Conservation (phyloP, 805 yeast genomes). For the Metschnikowia henanensis region DNA sequence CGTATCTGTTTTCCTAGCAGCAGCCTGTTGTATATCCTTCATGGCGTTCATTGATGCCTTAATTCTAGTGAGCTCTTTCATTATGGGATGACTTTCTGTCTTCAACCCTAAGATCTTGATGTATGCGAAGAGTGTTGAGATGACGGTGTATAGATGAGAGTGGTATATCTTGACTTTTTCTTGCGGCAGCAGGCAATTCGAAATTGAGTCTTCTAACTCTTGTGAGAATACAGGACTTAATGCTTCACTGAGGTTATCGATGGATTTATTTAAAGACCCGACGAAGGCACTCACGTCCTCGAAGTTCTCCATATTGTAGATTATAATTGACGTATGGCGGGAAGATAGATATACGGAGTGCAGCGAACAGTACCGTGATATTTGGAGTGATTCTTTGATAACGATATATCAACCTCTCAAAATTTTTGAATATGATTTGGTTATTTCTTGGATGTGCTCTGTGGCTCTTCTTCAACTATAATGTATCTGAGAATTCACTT, state of each 20-base stretch:
- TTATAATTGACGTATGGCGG: not conserved
- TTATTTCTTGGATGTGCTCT: too few species aligned
- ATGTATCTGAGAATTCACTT: too few species aligned
- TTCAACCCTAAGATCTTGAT: constrained; percentile 59
- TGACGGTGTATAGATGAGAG: constrained; percentile 49
- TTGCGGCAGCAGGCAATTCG: constrained; percentile 20
- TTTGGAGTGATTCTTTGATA: too few species aligned
- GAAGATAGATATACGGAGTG: too few species aligned
- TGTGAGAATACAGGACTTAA: constrained; percentile 38
- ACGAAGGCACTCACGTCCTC: constrained; percentile 43
- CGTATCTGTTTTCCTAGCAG: constrained; percentile 19
- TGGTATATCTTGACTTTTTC: constrained; percentile 34
- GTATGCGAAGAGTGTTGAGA: constrained; percentile 59
- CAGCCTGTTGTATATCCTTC: constrained; percentile 36
- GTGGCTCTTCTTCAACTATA: too few species aligned
- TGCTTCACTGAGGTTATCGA: constrained; percentile 33
- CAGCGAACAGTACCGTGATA: too few species aligned
- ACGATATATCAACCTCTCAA: too few species aligned
- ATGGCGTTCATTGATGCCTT: constrained; percentile 65
- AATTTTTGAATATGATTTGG: too few species aligned
- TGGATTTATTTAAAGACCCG: constrained; percentile 35
- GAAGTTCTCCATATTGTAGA: constrained; percentile 44
- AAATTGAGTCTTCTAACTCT: constrained; percentile 40
- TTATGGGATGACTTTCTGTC: constrained; percentile 59
- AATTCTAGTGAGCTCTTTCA: constrained; percentile 65